Evolutionary conservation across 2,329 filamentous ascomycete genomes (phyloP).

Genomic region (Myriosclerotinia curreyana): DNA sequence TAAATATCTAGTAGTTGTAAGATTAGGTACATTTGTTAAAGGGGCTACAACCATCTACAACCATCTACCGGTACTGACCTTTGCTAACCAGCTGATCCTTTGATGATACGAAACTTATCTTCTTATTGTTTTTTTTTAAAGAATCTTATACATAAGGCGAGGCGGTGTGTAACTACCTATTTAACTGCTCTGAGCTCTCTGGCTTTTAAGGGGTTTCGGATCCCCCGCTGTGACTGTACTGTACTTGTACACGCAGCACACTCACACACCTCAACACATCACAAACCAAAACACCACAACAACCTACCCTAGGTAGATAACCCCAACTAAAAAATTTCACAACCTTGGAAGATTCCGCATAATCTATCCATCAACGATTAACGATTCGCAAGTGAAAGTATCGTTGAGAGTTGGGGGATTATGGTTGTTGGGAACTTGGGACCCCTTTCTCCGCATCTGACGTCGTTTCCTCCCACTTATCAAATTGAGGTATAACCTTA

Average conservation of each 20-base stretch:
- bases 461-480: slow-evolving; percentile 3
- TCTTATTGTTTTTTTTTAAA: neutral
- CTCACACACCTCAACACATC: neutral
- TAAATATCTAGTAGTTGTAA: no score
- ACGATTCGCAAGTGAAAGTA: slow-evolving; percentile 22
- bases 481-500: neutral
- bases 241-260: slow-evolving; percentile 11
- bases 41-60: no score
- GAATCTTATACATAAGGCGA: slow-evolving; percentile 18
- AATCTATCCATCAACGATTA: slow-evolving; percentile 16
- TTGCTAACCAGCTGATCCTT: neutral
- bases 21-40: no score
- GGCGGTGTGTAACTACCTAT: slow-evolving; percentile 19
- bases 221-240: slow-evolving; percentile 20
- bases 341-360: slow-evolving; percentile 19
- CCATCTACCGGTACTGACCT: no score
- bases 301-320: neutral
- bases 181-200: neutral
- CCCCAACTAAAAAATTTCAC: slow-evolving; percentile 8
- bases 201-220: slow-evolving; percentile 16
- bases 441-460: slow-evolving; percentile 7
- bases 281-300: neutral
- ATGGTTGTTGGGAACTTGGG: neutral
- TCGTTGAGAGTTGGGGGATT: slow-evolving; percentile 10
- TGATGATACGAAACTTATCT: slow-evolving; percentile 4